These are phyloP conservation scores for Macadamia tetraphylla DNA, from an alignment of 164 flowering plant species.

Conservation along the genomic window DNA sequence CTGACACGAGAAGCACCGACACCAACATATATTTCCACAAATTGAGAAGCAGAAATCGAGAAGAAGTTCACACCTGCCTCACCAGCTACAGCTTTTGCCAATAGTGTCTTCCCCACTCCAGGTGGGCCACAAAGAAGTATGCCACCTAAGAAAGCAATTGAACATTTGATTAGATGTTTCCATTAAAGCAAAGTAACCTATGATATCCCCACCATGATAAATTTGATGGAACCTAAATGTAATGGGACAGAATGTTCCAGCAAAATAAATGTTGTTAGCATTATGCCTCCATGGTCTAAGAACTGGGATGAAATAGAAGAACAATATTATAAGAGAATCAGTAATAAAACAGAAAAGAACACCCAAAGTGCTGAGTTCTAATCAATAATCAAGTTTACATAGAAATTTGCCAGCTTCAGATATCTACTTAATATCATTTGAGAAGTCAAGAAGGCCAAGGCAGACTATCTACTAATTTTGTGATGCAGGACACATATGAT, in stretches of 20 bases:
- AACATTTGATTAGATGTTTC: neutral
- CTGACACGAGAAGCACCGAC: constrained; percentile 99
- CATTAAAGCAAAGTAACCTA: neutral
- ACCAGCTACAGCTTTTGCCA: constrained; percentile 98
- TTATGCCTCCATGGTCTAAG: neutral
- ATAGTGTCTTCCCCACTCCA: constrained; percentile 91
- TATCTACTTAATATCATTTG: no score
- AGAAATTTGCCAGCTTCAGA: no score
- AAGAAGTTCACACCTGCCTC: constrained; percentile 99
- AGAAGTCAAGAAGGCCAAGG: no score
- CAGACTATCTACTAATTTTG: no score
- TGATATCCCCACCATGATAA: neutral
- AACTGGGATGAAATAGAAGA: neutral
- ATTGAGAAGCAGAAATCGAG: constrained; percentile 97
- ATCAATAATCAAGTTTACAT: no score
- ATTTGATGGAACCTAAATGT: neutral
- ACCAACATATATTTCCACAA: constrained; percentile 97
- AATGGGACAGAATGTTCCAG: neutral
- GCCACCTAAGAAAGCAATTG: constrained; percentile 56
- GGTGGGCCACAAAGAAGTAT: constrained; percentile 98
- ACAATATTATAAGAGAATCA: neutral
- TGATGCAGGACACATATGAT: no score
- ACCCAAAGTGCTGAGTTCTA: neutral
- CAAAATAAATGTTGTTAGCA: neutral
- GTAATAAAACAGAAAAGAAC: neutral